Evolutionary conservation across 345 rosid species (phyloP).

Genomic region (Raphanus sativus): DNA sequence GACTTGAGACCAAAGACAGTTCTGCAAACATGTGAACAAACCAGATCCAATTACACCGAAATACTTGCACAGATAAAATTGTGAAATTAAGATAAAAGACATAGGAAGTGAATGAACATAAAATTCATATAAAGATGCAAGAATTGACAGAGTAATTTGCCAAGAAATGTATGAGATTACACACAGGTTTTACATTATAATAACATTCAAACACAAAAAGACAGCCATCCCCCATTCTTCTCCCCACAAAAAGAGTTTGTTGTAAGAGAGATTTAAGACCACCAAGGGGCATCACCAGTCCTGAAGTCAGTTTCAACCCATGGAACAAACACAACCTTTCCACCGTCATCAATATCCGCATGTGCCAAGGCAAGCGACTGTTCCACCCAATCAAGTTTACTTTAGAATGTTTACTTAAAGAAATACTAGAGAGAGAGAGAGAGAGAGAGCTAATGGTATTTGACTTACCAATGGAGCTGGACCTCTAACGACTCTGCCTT

Average conservation of each 20-base stretch:
- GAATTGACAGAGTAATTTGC: slow-evolving; percentile 36
- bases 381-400: background rate
- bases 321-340: slow-evolving; percentile 86
- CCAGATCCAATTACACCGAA: background rate
- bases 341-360: slow-evolving; percentile 63
- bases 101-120: slow-evolving; percentile 14
- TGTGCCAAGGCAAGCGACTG: slow-evolving; percentile 96
- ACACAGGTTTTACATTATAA: slow-evolving; percentile 27
- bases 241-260: slow-evolving; percentile 1
- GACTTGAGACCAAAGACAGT: background rate
- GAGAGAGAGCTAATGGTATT: background rate
- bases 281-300: slow-evolving; percentile 95
- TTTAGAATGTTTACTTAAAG: background rate
- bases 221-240: background rate
- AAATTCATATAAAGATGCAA: slow-evolving; percentile 21
- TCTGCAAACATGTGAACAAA: background rate
- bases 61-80: background rate
- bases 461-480: slow-evolving; percentile 91
- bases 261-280: slow-evolving; percentile 50
- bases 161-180: slow-evolving; percentile 31
- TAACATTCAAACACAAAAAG: slow-evolving; percentile 13
- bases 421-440: background rate
- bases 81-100: background rate
- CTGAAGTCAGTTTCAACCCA: slow-evolving; percentile 98
- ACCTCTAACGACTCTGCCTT: slow-evolving; percentile 96